Conservation (phyloP, 2,329 filamentous ascomycete species). For the Onygenales sp. region DNA sequence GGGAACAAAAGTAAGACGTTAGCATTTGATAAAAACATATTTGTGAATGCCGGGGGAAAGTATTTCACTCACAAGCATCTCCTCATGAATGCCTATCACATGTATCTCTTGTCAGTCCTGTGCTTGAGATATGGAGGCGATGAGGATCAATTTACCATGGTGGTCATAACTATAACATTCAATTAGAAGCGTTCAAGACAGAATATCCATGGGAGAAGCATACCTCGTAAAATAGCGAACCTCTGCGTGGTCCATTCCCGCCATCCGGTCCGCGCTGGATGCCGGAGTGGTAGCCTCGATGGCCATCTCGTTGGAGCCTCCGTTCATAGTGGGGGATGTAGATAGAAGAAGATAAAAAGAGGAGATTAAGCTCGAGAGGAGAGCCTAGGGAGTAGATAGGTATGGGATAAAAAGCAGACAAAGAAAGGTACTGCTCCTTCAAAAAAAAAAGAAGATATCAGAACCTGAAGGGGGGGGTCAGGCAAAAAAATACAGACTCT, state of each 20-base stretch:
- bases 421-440: no score
- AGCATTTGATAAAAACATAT: constrained; percentile 13
- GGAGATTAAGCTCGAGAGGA: neutral
- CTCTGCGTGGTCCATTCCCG: constrained; percentile 78
- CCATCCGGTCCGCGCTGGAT: constrained; percentile 38
- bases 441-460: no score
- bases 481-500: neutral
- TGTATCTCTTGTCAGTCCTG: constrained; percentile 17
- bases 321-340: constrained; percentile 21
- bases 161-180: constrained; percentile 71
- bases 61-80: constrained; percentile 74
- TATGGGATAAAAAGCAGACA: no score
- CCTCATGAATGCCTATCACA: constrained; percentile 77
- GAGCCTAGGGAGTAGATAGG: no score
- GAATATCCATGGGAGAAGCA: constrained; percentile 7
- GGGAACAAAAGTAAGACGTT: constrained; percentile 7
- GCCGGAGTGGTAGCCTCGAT: constrained; percentile 13
- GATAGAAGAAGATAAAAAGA: neutral
- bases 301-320: constrained; percentile 10
- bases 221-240: constrained; percentile 99
- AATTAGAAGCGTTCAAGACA: constrained; percentile 11
- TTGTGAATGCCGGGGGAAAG: constrained; percentile 5
- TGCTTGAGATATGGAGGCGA: constrained; percentile 15
- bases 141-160: constrained; percentile 60
- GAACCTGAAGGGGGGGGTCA: no score